These are phyloP conservation scores for Pseudonitzschia delicatissima DNA, from an alignment of 108 stramenopile species.

Conservation along the genomic window DNA sequence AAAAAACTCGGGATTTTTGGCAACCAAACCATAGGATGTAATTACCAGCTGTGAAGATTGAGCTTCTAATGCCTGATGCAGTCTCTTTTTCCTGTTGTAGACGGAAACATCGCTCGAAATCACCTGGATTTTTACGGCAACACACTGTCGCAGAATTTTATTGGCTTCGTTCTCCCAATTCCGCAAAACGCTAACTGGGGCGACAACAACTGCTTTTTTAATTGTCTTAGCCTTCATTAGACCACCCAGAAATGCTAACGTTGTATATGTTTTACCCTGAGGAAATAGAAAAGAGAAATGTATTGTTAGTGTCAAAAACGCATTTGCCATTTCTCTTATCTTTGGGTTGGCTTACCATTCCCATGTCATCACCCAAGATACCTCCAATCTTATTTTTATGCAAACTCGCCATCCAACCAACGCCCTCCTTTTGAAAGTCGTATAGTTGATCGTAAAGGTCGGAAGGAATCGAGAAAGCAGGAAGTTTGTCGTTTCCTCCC, in stretches of 20 bases:
- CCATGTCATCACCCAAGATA: constrained; percentile 33
- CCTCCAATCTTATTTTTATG: constrained; percentile 83
- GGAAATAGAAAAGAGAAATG: neutral
- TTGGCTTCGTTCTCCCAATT: constrained; percentile 77
- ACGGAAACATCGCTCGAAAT: constrained; percentile 48
- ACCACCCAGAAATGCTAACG: constrained; percentile 58
- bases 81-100: constrained; percentile 34
- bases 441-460: constrained; percentile 62
- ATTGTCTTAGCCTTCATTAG: constrained; percentile 69
- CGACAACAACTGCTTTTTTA: constrained; percentile 67
- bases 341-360: no score
- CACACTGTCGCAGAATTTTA: constrained; percentile 43
- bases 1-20: constrained; percentile 6
- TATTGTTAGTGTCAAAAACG: neutral
- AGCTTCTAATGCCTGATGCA: constrained; percentile 49
- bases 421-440: constrained; percentile 78
- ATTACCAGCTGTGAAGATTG: constrained; percentile 61
- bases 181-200: constrained; percentile 66
- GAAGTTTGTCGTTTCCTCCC: constrained; percentile 33
- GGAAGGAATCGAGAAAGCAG: constrained; percentile 51
- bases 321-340: no score
- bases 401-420: constrained; percentile 91
- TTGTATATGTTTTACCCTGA: constrained; percentile 70
- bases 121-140: constrained; percentile 42
- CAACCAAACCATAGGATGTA: constrained; percentile 73